These are phyloP conservation scores for Farysia itapuensis DNA, from an alignment of 1,284 basidiomycete species.

Conservation along the genomic window DNA sequence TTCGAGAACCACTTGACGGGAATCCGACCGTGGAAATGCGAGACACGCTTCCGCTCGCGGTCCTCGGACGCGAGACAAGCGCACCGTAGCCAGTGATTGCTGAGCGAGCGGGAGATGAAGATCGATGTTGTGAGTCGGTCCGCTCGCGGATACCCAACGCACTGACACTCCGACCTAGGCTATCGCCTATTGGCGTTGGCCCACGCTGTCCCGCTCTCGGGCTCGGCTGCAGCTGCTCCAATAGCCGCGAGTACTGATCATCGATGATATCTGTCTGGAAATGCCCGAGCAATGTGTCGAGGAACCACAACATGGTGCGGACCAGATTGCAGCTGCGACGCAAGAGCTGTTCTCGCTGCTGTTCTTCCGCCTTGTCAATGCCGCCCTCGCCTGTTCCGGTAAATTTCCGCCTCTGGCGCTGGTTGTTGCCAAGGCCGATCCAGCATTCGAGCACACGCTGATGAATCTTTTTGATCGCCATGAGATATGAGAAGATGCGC, in stretches of 20 bases:
- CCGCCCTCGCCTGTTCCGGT: constrained; percentile 84
- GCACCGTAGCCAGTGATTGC: too few relatives aligned
- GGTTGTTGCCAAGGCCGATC: constrained; percentile 77
- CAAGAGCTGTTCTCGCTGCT: constrained; percentile 65
- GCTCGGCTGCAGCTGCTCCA: constrained; percentile 66
- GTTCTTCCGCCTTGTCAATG: constrained; percentile 68
- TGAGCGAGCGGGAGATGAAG: too few relatives aligned
- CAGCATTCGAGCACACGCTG: constrained; percentile 76
- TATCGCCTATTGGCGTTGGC: too few relatives aligned
- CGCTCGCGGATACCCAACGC: too few relatives aligned
- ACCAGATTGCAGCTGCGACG: constrained; percentile 82
- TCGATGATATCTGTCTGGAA: constrained; percentile 84
- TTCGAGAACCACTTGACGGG: constrained; percentile 1
- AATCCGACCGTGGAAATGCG: background rate
- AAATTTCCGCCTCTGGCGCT: constrained; percentile 77
- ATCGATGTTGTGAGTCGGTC: too few relatives aligned
- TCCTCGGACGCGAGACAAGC: too few relatives aligned
- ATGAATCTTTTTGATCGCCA: constrained; percentile 79
- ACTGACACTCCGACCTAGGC: too few relatives aligned
- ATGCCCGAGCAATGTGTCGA: constrained; percentile 71
- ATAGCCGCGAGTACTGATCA: constrained; percentile 74
- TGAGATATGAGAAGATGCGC: constrained; percentile 77
- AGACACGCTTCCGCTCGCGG: background rate
- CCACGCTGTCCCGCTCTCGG: constrained; percentile 3
- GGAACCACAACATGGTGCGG: constrained; percentile 84